These are phyloP conservation scores for Eurotiales sp. DNA, from an alignment of 2,329 filamentous ascomycete genomes.

Conservation along the genomic window DNA sequence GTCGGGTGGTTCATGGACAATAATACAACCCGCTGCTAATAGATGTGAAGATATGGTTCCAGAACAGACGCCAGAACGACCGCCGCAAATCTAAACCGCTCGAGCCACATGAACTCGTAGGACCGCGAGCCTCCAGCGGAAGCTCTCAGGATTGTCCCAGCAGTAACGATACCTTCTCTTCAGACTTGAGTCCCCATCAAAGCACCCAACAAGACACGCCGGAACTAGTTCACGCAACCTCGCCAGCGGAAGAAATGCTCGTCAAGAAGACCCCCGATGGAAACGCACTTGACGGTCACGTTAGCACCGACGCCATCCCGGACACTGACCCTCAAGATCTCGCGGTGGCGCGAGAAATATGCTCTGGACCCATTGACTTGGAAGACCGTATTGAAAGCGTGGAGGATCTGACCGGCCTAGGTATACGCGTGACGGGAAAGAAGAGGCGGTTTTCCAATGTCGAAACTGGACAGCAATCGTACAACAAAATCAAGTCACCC, in stretches of 20 bases:
- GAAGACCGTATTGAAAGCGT: background rate
- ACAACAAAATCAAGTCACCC: conserved; percentile 25
- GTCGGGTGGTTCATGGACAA: background rate
- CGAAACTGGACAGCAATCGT: conserved; percentile 8
- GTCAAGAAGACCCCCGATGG: background rate
- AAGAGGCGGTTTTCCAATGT: conserved; percentile 34
- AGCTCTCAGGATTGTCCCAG: conserved; percentile 25
- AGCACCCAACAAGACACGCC: conserved; percentile 18
- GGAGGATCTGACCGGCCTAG: conserved; percentile 1
- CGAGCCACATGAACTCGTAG: conserved; percentile 68
- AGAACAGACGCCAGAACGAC: conserved; percentile 90
- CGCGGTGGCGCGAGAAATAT: conserved; percentile 6
- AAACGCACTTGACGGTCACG: background rate
- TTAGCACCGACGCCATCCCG: background rate
- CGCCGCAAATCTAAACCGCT: conserved; percentile 82
- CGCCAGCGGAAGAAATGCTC: background rate
- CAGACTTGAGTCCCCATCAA: conserved; percentile 24
- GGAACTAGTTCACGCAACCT: background rate
- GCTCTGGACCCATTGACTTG: background rate
- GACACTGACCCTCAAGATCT: background rate
- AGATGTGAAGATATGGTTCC: conserved; percentile 99
- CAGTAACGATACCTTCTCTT: conserved; percentile 27
- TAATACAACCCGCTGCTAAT: conserved; percentile 35
- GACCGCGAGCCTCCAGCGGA: conserved; percentile 28
- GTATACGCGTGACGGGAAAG: conserved; percentile 23